Evolutionary conservation across 1,284 basidiomycete genomes (phyloP), one percentile per base, ranked within the genome.

Genomic region (Ustilago vetiveriae): DNA sequence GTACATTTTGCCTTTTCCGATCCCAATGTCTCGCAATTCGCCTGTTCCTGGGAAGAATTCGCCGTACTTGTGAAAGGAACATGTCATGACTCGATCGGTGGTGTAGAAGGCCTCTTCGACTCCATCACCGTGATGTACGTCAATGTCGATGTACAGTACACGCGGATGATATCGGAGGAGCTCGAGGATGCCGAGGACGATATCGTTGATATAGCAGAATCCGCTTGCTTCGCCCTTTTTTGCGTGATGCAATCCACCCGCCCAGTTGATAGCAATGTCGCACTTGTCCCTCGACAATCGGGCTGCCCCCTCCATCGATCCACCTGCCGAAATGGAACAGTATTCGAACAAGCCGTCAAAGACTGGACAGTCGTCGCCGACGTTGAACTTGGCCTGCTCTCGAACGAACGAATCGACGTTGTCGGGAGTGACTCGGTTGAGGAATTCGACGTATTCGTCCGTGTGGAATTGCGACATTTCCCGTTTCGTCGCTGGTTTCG

Each of bases 31-130:
- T 89, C 94, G 86, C 37, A 98, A 85, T 83, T 97, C 95, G 27
- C 96, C 96, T 2, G 96, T 99, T 11, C 96, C 96, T 17, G 96
- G 96, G 84, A 99, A 99, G 83, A 92, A 99, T 82, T 99, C 96
- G 42, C 96, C 96, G 76, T 97, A 99, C 84, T 98, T 98, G 84
- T 99, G 96, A 84, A 98, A 97, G 74, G 91, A 94, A 80, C 90
- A 90, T 0, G 95, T 98, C 96, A 99, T 98, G 45, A 99, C 96
- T 40, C 96, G 86, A 81, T 99, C 95, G 14, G 96, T 98, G 0
- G 94, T 96, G 82, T 98, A 98, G 83, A 99, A 99, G 0, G 96
- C 96, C 83, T 98, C 96, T 82, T 99, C 96, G 8, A 99, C 96
- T 38, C 96, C 96, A 82, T 99, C 96, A 16, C 96, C 96, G 74